A percentile compares a stretch with the other conserved stretches of the same genome.
Conservation (phyloP, 2,329 filamentous ascomycete genomes). For the Drechslerella coelobrocha region DNA sequence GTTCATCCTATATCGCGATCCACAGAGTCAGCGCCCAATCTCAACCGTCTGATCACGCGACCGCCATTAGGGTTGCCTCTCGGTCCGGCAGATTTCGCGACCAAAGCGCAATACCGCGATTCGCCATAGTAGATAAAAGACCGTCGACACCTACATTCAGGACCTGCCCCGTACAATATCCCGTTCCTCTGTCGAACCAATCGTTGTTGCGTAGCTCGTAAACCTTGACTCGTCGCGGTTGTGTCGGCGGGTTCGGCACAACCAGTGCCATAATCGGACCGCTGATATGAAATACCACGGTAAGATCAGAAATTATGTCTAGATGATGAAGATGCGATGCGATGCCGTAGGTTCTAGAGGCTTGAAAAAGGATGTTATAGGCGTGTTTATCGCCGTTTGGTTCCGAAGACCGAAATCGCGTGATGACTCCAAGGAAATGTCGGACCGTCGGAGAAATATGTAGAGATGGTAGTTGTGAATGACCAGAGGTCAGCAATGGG, state of each 20-base stretch:
- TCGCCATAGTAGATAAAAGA: constrained; percentile 16
- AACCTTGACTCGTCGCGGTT: constrained; percentile 80
- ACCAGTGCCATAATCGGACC: constrained; percentile 52
- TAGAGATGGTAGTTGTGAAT: too few relatives aligned
- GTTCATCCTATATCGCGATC: constrained; percentile 69
- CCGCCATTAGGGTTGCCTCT: constrained; percentile 35
- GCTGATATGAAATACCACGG: not conserved
- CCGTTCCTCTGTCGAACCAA: constrained; percentile 97
- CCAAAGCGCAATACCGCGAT: not conserved
- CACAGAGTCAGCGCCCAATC: constrained; percentile 18
- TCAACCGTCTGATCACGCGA: constrained; percentile 14
- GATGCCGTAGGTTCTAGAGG: not conserved
- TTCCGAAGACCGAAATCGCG: too few relatives aligned
- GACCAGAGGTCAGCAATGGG: too few relatives aligned
- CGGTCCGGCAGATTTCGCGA: not conserved
- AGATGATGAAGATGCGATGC: not conserved
- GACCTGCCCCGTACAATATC: constrained; percentile 84
- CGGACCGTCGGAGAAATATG: too few relatives aligned
- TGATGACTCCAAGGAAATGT: too few relatives aligned
- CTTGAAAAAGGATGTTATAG: not conserved
- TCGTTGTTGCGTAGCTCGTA: constrained; percentile 98
- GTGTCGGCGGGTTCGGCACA: constrained; percentile 60
- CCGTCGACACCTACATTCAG: constrained; percentile 70
- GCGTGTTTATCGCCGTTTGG: too few relatives aligned
- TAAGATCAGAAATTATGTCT: not conserved